A percentile compares a stretch with the other conserved stretches of the same genome.
Evolutionary conservation across 2,329 filamentous ascomycete species (phyloP).

Genomic region (Ophiostoma ips): DNA sequence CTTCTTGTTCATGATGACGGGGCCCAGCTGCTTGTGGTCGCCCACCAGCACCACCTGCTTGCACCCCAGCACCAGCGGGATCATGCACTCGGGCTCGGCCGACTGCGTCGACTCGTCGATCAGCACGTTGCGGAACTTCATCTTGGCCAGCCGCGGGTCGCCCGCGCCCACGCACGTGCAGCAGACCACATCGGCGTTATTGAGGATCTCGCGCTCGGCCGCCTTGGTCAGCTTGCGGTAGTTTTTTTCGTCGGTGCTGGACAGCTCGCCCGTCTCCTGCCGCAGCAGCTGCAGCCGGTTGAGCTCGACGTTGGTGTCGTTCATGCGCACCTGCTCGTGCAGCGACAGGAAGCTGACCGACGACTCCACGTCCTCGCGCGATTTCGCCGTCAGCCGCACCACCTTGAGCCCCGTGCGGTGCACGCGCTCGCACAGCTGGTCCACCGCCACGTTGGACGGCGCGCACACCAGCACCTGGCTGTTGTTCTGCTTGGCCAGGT

Average conservation of each 20-base stretch:
- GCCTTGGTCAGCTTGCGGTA: slow-evolving; percentile 90
- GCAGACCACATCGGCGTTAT: slow-evolving; percentile 93
- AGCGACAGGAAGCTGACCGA: slow-evolving; percentile 89
- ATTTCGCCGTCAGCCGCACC: slow-evolving; percentile 96
- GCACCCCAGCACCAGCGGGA: slow-evolving; percentile 88
- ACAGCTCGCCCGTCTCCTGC: slow-evolving; percentile 77
- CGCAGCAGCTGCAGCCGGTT: slow-evolving; percentile 89
- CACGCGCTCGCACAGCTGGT: slow-evolving; percentile 94
- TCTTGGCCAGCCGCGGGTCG: slow-evolving; percentile 85
- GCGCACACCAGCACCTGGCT: slow-evolving; percentile 93
- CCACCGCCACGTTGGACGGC: slow-evolving; percentile 94
- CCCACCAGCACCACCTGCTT: slow-evolving; percentile 98
- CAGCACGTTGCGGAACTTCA: slow-evolving; percentile 95
- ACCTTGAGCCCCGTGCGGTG: slow-evolving; percentile 91
- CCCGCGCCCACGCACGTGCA: slow-evolving; percentile 97
- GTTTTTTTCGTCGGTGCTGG: slow-evolving; percentile 94
- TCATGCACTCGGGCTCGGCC: slow-evolving; percentile 97
- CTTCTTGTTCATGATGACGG: slow-evolving; percentile 99
- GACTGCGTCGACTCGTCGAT: slow-evolving; percentile 98
- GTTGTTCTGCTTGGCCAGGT: slow-evolving; percentile 86
- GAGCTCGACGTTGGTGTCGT: slow-evolving; percentile 88
- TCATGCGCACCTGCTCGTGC: slow-evolving; percentile 94
- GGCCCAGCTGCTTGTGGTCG: slow-evolving; percentile 94
- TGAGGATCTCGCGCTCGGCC: slow-evolving; percentile 88
- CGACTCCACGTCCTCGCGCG: slow-evolving; percentile 96